phyloP scores from a whole-genome alignment of 768 basidiomycete genomes.

The Termitomyces sp. region DNA sequence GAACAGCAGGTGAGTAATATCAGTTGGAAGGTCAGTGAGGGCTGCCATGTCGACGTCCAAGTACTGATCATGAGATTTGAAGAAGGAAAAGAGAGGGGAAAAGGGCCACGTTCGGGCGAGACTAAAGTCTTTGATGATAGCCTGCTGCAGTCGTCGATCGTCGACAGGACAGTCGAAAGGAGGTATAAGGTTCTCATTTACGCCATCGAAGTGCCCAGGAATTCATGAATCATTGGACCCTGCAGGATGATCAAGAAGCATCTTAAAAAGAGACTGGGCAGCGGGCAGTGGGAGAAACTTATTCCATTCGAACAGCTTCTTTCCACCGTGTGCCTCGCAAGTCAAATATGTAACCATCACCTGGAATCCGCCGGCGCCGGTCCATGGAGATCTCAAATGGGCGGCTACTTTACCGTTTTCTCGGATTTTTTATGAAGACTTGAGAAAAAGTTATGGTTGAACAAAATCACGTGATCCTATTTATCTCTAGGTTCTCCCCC shows the following conservation, averaged over 20 bases:
- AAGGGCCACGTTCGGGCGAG: not conserved
- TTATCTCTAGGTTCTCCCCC: no score
- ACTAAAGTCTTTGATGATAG: not conserved
- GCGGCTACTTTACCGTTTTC: no score
- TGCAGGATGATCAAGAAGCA: constrained; percentile 3
- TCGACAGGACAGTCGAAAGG: not conserved
- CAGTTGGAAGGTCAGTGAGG: constrained; percentile 40
- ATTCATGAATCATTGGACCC: constrained; percentile 3
- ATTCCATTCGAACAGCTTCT: constrained; percentile 12
- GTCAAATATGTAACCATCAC: not conserved
- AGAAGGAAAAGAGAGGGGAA: not conserved
- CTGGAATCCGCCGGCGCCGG: no score
- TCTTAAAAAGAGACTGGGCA: not conserved
- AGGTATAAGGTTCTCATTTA: not conserved
- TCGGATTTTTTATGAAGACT: no score
- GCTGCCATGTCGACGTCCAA: constrained; percentile 9
- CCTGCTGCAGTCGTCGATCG: not conserved
- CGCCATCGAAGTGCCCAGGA: not conserved
- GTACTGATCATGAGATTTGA: not conserved
- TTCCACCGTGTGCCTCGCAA: constrained; percentile 19
- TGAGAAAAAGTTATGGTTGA: no score
- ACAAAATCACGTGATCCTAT: no score
- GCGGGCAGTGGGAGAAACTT: not conserved
- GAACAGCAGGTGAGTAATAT: constrained; percentile 47
- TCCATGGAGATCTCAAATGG: no score